A percentile compares a stretch with the other conserved stretches of the same genome.
Conservation (phyloP, 1,284 basidiomycete species). For the Pseudomicrostroma phylloplanum region DNA sequence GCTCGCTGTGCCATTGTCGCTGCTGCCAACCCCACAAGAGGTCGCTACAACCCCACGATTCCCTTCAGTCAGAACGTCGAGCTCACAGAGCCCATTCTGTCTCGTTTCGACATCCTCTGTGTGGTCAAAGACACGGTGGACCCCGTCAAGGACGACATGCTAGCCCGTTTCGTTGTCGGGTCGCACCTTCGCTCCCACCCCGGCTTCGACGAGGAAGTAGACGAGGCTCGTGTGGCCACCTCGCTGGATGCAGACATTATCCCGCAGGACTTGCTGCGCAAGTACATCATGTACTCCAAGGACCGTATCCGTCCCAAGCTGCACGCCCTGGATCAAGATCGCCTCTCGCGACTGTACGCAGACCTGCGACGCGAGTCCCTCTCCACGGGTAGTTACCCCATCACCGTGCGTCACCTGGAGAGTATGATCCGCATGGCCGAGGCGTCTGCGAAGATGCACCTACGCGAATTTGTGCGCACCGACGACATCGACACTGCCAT, state of each 20-base stretch:
- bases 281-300: conserved; percentile 98
- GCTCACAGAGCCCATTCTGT: conserved; percentile 94
- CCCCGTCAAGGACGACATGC: conserved; percentile 90
- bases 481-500: conserved; percentile 98
- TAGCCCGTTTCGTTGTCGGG: conserved; percentile 94
- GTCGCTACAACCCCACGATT: conserved; percentile 48
- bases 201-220: conserved; percentile 74
- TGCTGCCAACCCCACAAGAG: conserved; percentile 93
- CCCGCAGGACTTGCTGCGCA: conserved; percentile 90
- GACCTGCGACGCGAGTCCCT: conserved; percentile 92
- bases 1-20: conserved; percentile 95
- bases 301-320: conserved; percentile 87
- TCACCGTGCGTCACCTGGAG: conserved; percentile 94
- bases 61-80: conserved; percentile 97
- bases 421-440: conserved; percentile 99
- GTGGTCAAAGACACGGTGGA: conserved; percentile 97
- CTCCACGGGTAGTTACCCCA: conserved; percentile 93
- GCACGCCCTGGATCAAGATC: conserved; percentile 91
- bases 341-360: conserved; percentile 87
- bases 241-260: conserved; percentile 75
- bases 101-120: conserved; percentile 96
- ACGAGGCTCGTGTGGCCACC: conserved; percentile 81
- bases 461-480: conserved; percentile 87
- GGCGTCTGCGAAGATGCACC: conserved; percentile 95
- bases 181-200: conserved; percentile 92